Conservation (phyloP, 257 asterid species). For the Solanum commersonii region DNA sequence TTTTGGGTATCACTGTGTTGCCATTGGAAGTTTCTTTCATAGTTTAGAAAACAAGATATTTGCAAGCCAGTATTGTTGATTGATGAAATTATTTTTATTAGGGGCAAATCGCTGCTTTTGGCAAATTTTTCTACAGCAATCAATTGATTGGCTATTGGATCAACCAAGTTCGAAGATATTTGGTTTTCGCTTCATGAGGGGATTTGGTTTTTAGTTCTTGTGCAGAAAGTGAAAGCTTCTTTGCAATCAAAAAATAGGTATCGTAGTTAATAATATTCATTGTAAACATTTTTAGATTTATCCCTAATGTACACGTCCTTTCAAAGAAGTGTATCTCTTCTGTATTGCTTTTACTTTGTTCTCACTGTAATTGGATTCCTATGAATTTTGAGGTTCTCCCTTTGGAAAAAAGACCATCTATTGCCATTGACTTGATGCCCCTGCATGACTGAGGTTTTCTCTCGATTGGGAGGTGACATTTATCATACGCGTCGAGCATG, state of each 20-base stretch:
- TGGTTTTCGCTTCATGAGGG: background rate
- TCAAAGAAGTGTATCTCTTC: background rate
- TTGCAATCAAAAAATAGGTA: background rate
- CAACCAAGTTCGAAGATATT: background rate
- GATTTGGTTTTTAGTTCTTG: background rate
- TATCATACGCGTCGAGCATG: background rate
- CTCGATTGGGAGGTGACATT: background rate
- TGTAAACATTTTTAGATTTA: background rate
- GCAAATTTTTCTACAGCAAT: background rate
- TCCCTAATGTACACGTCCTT: background rate
- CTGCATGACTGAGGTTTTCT: background rate
- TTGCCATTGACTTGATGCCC: background rate
- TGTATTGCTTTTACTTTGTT: background rate
- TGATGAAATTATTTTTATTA: background rate
- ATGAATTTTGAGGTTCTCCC: background rate
- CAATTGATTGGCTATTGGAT: background rate
- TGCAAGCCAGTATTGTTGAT: background rate
- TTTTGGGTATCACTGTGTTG: background rate
- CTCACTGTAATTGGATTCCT: background rate
- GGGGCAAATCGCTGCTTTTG: background rate
- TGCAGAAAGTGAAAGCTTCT: background rate
- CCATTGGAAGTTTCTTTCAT: background rate
- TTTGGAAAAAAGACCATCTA: background rate
- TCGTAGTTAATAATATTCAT: background rate
- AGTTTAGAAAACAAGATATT: background rate